These are phyloP conservation scores for Aspergillus fumigatus DNA, from an alignment of 2,329 filamentous ascomycete species.

Conservation along the genomic window DNA sequence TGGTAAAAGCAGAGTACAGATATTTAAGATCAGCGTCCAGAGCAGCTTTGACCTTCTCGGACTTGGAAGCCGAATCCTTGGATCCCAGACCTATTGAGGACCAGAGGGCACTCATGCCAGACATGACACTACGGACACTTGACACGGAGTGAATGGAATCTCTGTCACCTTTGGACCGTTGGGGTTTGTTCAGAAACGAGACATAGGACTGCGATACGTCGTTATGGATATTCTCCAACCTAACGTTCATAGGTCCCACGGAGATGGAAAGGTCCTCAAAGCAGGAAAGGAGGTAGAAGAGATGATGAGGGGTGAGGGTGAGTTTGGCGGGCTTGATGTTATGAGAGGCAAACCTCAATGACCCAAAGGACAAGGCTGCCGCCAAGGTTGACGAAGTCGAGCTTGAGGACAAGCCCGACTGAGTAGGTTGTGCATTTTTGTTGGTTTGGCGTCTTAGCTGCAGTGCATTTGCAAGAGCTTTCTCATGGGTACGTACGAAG, in stretches of 20 bases:
- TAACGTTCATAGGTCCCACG: conserved; percentile 93
- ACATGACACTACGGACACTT: conserved; percentile 95
- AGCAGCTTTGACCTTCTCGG: conserved; percentile 83
- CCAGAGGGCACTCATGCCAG: conserved; percentile 91
- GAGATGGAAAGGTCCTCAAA: conserved; percentile 89
- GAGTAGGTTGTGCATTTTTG: conserved; percentile 61
- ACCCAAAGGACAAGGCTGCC: conserved; percentile 79
- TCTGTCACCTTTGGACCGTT: conserved; percentile 76
- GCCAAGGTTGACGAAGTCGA: conserved; percentile 70
- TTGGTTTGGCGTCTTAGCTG: conserved; percentile 70
- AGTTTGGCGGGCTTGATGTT: conserved; percentile 85
- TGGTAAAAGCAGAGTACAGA: conserved; percentile 96
- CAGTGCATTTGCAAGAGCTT: conserved; percentile 90
- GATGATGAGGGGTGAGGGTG: conserved; percentile 88
- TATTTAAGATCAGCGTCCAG: conserved; percentile 88
- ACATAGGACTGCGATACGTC: conserved; percentile 85
- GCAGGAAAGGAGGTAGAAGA: conserved; percentile 92
- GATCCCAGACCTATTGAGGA: conserved; percentile 78
- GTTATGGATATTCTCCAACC: conserved; percentile 89
- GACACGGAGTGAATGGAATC: conserved; percentile 94
- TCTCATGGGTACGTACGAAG: conserved; percentile 96
- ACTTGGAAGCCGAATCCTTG: conserved; percentile 73
- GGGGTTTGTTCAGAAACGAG: conserved; percentile 82
- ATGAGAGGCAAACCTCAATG: conserved; percentile 78
- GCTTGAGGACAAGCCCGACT: conserved; percentile 56